Evolutionary conservation across 805 yeast species (phyloP).

Genomic region (Clavispora vitiphila): DNA sequence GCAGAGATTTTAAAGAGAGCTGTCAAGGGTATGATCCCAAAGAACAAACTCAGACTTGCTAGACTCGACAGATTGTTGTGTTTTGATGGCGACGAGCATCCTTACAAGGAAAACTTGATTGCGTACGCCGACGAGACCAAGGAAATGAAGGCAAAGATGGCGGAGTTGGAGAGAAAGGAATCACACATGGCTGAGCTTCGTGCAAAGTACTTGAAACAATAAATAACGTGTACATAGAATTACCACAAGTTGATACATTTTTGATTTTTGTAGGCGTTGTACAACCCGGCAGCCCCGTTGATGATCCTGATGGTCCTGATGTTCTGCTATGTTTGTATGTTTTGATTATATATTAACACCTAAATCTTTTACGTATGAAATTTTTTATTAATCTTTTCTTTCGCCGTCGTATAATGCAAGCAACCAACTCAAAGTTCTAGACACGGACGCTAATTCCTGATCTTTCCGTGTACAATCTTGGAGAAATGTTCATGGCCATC

Average conservation of each 20-base stretch:
- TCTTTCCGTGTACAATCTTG: constrained; percentile 93
- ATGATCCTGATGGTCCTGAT: too few species aligned
- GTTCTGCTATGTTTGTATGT: too few species aligned
- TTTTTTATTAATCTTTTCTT: constrained; percentile 1
- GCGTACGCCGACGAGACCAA: constrained; percentile 81
- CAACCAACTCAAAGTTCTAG: constrained; percentile 3
- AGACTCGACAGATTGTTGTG: constrained; percentile 83
- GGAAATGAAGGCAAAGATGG: constrained; percentile 40
- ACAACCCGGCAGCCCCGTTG: too few species aligned
- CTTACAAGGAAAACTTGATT: constrained; percentile 74
- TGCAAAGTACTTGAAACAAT: constrained; percentile 26
- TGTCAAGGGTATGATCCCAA: constrained; percentile 94
- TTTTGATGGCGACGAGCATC: constrained; percentile 84
- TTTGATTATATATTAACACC: not conserved
- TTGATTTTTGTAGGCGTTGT: too few species aligned
- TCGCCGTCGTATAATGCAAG: constrained; percentile 5
- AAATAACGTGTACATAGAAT: constrained; percentile 7
- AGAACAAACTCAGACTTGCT: constrained; percentile 71
- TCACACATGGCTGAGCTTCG: constrained; percentile 28
- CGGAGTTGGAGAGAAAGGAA: constrained; percentile 34
- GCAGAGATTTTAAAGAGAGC: constrained; percentile 84
- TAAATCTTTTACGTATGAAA: constrained; percentile 2
- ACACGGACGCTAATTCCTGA: constrained; percentile 50
- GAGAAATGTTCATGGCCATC: constrained; percentile 99
- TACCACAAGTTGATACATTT: not conserved